Percentiles rank a stretch among this genome's conserved stretches.
Conservation (phyloP, 2,329 filamentous ascomycete species). For the Phoma sp. region DNA sequence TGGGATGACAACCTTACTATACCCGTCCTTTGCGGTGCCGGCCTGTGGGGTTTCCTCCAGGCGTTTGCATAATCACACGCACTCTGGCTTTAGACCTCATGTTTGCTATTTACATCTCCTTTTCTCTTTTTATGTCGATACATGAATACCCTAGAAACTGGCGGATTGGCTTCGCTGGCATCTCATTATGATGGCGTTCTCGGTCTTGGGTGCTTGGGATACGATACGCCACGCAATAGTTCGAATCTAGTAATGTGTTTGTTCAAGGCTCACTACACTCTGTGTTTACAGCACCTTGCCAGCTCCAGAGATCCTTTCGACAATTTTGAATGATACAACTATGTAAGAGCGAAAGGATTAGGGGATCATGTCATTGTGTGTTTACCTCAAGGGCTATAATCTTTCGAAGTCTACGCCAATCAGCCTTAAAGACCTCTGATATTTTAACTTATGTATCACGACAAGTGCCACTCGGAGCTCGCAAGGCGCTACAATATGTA, state of each 20-base stretch:
- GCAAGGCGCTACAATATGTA: no score
- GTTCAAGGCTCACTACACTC: background rate
- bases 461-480: no score
- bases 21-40: slow-evolving; percentile 84
- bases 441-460: no score
- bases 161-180: slow-evolving; percentile 7
- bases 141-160: slow-evolving; percentile 14
- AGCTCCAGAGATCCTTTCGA: no score
- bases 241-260: background rate
- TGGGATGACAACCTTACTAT: slow-evolving; percentile 99
- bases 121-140: slow-evolving; percentile 1
- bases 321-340: no score
- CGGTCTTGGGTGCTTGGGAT: background rate
- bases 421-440: no score
- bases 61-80: slow-evolving; percentile 65
- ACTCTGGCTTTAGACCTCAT: background rate
- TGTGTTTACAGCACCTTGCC: background rate
- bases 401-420: no score
- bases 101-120: slow-evolving; percentile 2
- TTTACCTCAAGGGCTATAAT: no score
- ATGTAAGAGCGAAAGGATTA: no score
- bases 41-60: slow-evolving; percentile 90
- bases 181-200: slow-evolving; percentile 9
- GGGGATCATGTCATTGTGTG: no score
- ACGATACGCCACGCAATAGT: background rate